Evolutionary conservation across 441 rosid genomes (phyloP), one percentile per base, ranked within the genome.

Genomic region (Gossypium trilobum): DNA sequence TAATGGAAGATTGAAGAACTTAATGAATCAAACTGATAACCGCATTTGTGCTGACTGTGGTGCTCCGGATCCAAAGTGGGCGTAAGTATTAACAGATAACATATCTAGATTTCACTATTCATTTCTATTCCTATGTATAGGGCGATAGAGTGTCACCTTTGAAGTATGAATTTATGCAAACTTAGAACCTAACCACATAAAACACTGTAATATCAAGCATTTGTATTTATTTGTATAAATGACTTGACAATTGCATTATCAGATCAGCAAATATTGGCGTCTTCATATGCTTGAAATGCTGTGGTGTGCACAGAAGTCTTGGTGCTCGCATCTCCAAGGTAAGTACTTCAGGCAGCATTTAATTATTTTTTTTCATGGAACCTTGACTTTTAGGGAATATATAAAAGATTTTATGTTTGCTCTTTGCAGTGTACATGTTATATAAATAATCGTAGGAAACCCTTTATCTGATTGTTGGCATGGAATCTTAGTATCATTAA

Each of bases 21-120:
- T 95, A 65, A 79, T 88, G 82, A 83, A 73, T 73, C 91, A 89
- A 83, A 78, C 75, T 64, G 97, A 91, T 80, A 95, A 95, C 83
- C 91, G 85, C 67, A 9, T 31, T 63, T 95, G 99, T 79, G 99
- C 98, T 74, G 99, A 92, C 81, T 95, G 99, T 52, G 83, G 88
- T 61, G 93, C 97, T 74, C 88, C 91, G 1, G 99, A 91, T 91
- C 99, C 99, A 71, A 92, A 91, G 76, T 95, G 98, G 98, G 99
- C 98, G 97, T 95, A 85, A 86, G 99, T 86, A 55, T 75, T 27
- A 27, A 27, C 36, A 61, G 61, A 63, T 4, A 20, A 0, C 57
- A n/a, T 39, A 13, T 72, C 71, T 14, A 44, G 23, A 51, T 71
- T 19, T 61, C 8, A 9, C 23, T 5, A 16, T 75, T 74, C 54